Percentiles rank a stretch among this genome's conserved stretches.
phyloP scores from a whole-genome alignment of 768 basidiomycete species.

The Tremella yokohamensis region DNA sequence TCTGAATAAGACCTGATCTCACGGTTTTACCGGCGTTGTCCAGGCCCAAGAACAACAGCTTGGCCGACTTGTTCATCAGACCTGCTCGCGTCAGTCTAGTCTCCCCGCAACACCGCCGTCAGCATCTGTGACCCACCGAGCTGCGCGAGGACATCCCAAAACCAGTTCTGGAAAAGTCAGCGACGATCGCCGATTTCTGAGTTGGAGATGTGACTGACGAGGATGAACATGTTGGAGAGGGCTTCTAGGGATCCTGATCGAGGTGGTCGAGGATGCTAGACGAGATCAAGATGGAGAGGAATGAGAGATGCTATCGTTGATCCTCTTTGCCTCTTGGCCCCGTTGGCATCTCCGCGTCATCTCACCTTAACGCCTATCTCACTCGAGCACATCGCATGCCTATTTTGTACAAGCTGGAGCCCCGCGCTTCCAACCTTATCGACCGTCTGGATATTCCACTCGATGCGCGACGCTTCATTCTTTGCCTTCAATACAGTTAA shows the following conservation, averaged over 20 bases:
- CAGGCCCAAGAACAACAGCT: constrained; percentile 97
- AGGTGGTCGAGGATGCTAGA: too few relatives aligned
- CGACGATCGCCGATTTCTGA: not conserved
- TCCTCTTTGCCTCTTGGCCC: too few relatives aligned
- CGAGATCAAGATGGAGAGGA: too few relatives aligned
- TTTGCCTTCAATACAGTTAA: too few relatives aligned
- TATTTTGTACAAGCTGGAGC: too few relatives aligned
- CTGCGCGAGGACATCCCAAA: constrained; percentile 90
- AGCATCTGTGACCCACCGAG: constrained; percentile 63
- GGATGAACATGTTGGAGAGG: constrained; percentile 30
- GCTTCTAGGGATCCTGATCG: not conserved
- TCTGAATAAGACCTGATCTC: constrained; percentile 36
- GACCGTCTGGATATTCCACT: too few relatives aligned
- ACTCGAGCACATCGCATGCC: too few relatives aligned
- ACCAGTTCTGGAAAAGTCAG: constrained; percentile 64
- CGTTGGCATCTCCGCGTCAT: too few relatives aligned
- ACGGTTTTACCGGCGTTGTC: constrained; percentile 99
- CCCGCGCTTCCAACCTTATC: too few relatives aligned
- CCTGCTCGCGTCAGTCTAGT: constrained; percentile 56
- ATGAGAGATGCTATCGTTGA: too few relatives aligned
- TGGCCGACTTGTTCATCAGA: constrained; percentile 90
- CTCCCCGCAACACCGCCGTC: not conserved
- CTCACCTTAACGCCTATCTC: too few relatives aligned
- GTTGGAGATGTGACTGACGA: constrained; percentile 19
- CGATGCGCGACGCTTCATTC: too few relatives aligned